Evolutionary conservation across 2,329 filamentous ascomycete genomes (phyloP), one percentile per base, ranked within the genome.

Genomic region (Fusarium tjaetaba): DNA sequence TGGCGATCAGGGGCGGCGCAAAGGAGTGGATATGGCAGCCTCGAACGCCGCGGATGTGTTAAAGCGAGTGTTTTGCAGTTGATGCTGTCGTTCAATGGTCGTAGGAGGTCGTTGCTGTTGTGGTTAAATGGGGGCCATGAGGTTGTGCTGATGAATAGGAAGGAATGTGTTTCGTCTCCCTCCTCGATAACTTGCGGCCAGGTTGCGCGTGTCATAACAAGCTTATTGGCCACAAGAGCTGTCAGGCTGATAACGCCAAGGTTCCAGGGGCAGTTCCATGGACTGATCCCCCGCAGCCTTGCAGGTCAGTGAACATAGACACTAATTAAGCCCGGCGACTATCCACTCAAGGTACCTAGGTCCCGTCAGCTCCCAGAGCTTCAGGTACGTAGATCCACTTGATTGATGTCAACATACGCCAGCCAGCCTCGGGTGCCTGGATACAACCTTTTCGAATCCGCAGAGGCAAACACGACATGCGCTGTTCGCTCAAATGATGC

Each of bases 401-500:
- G 28, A 64, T 73, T 70, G 65, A 74, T 72, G 75, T 76, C 73
- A 76, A 76, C 76, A 75, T 70, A 76, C 69, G 49, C 68, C 69
- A 73, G 38, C 55, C 53, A 68, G 65, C 63, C 64, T 71, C 49
- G 30, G 66, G 65, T 69, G 49, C 34, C 34, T 30, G 32, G 61
- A 65, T 48, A 32, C 63, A 51, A 53, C 66, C n/a, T 51, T 61
- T 63, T 51, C 59, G 30, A 60, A 68, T 28, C 45, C 62, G 58
- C 66, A 61, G 68, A 42, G 22, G 46, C 46, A 46, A 48, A 42
- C 66, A 70, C 60, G 53, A 46, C 62, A 65, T 67, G 74, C 58
- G 61, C 69, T 60, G 49, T 53, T 76, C 61, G 70, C 71, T 49
- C 75, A 77, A 76, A 81, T 82, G 76, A 79, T 74, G 71, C 67